Conservation (phyloP, 768 basidiomycete species). For the Lactarius indigo region DNA sequence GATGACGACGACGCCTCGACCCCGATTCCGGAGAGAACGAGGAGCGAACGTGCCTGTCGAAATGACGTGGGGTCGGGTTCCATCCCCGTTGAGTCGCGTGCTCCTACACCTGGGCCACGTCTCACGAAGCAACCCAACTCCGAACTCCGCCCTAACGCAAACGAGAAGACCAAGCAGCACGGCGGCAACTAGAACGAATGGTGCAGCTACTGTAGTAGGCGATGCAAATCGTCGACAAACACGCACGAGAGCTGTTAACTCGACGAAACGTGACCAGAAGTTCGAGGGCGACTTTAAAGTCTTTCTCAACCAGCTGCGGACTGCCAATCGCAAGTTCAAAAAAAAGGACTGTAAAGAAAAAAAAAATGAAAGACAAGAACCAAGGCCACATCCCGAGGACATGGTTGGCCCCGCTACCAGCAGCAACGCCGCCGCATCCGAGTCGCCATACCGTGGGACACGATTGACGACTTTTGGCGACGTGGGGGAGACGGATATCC, state of each 20-base stretch:
- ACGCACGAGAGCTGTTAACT: constrained; percentile 59
- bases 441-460: constrained; percentile 47
- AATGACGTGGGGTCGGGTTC: neutral
- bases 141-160: neutral
- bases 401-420: constrained; percentile 34
- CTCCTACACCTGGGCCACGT: neutral
- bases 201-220: too few species aligned
- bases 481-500: constrained; percentile 56
- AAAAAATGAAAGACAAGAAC: neutral
- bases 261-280: constrained; percentile 60
- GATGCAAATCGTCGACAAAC: constrained; percentile 32
- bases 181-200: too few species aligned
- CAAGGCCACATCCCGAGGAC: neutral
- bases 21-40: neutral
- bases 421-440: neutral
- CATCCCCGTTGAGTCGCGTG: neutral
- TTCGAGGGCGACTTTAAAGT: constrained; percentile 54
- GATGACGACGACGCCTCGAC: neutral
- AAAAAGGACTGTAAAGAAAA: neutral
- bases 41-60: neutral
- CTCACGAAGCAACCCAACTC: neutral
- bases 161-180: neutral
- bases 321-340: constrained; percentile 49
- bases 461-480: constrained; percentile 64
- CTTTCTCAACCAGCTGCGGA: constrained; percentile 70